Conservation (phyloP, 345 rosid species). For the Cochlearia excelsa region DNA sequence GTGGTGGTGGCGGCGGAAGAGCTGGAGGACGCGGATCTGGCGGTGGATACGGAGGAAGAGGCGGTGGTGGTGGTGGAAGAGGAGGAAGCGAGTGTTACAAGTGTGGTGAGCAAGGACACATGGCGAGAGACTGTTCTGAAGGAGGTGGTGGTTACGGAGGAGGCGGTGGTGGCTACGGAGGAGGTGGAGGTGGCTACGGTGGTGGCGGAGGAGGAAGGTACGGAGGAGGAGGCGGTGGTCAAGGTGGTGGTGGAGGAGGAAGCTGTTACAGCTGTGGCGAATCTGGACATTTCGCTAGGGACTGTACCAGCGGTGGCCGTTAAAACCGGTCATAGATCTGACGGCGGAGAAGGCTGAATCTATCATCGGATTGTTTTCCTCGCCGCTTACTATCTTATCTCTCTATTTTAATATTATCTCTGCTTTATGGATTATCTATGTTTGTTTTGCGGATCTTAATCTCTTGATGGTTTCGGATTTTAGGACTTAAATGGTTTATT, state of each 20-base stretch:
- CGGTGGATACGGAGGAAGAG: conserved; percentile 15
- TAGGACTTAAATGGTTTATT: too few species aligned
- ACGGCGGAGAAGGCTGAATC: background rate
- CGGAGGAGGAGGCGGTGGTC: conserved; percentile 25
- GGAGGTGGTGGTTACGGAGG: conserved; percentile 20
- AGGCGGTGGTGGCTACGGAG: background rate
- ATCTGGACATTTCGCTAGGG: conserved; percentile 83
- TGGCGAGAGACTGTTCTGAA: conserved; percentile 33
- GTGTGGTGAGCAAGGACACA: conserved; percentile 36
- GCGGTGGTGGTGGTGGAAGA: conserved; percentile 32
- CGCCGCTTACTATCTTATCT: conserved; percentile 8
- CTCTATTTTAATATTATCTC: too few species aligned
- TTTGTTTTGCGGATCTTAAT: too few species aligned
- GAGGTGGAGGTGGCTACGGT: conserved; percentile 11
- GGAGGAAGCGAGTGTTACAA: conserved; percentile 36
- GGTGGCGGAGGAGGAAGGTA: conserved; percentile 10
- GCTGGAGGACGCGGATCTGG: conserved; percentile 35
- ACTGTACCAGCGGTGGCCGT: conserved; percentile 64
- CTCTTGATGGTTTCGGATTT: too few species aligned
- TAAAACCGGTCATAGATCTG: background rate
- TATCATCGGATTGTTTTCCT: background rate
- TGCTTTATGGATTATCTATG: too few species aligned
- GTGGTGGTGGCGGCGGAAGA: conserved; percentile 32
- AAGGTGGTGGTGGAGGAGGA: conserved; percentile 16
- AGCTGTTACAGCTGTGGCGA: conserved; percentile 35